phyloP scores from a whole-genome alignment of 768 basidiomycete genomes.

The Leucocoprinus birnbaumii region DNA sequence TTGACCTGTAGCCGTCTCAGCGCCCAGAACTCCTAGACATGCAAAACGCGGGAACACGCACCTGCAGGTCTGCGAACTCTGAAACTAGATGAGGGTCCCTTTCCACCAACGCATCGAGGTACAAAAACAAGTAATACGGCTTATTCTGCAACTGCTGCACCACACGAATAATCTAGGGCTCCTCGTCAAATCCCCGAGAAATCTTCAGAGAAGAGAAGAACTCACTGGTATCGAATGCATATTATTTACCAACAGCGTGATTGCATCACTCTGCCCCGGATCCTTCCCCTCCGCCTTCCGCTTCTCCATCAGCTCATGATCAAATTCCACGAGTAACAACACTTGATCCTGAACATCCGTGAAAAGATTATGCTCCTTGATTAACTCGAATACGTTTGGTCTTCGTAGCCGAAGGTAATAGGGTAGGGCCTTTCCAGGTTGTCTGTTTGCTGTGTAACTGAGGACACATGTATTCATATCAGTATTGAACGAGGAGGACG shows the following conservation, averaged over 20 bases:
- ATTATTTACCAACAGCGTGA: constrained; percentile 86
- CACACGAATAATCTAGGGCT: constrained; percentile 72
- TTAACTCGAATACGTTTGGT: constrained; percentile 91
- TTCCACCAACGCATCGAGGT: constrained; percentile 86
- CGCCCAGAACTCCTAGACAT: background rate
- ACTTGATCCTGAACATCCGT: constrained; percentile 95
- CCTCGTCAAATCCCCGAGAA: background rate
- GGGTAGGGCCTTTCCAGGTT: constrained; percentile 91
- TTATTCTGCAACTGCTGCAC: constrained; percentile 79
- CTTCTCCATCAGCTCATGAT: constrained; percentile 77
- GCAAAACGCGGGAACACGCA: constrained; percentile 23
- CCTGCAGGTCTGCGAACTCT: constrained; percentile 84
- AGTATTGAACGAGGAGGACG: background rate
- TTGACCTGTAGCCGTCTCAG: constrained; percentile 51
- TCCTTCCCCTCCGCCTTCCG: constrained; percentile 39
- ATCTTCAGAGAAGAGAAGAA: constrained; percentile 10
- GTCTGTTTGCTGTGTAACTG: constrained; percentile 79
- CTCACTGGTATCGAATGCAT: constrained; percentile 93
- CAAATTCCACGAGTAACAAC: constrained; percentile 89
- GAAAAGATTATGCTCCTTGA: constrained; percentile 90
- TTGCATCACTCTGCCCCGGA: constrained; percentile 64
- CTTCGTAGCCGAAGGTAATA: constrained; percentile 84
- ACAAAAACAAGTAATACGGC: constrained; percentile 85
- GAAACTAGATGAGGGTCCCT: constrained; percentile 81
- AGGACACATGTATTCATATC: background rate